Base-by-base conservation (phyloP, 1,284 basidiomycete genomes). In the Irpex lacteus region DNA sequence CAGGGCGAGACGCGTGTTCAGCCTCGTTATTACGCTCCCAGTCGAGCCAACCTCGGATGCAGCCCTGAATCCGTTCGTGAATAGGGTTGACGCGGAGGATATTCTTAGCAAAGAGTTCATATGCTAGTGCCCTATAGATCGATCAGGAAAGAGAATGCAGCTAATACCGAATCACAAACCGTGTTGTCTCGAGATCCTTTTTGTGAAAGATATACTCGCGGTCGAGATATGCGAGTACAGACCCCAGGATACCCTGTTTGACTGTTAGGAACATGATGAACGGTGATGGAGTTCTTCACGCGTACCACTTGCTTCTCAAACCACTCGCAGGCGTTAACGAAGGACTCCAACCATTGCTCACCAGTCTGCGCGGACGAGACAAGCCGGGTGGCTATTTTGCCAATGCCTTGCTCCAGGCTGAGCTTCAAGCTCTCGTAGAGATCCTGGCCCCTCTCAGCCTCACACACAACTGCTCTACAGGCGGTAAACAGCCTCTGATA, bases 221-320 rank as follows among this genome's bases (percentile, higher is more conserved):
- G 69, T 91, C 87, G 52, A 91, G 75, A 68, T 87, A 88, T 0
- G 88, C 82, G 63, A 90, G 71, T 21, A 90, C 71, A 0, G 86
- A 87, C 67, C 81, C 76, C 7, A 91, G 68, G 7, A 89, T 73
- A 4, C 74, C 74, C 86, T 89, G 60, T 5, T 66, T 36, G 61
- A 57, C 37, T 44, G 56, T 54, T 34, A 47, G n/a, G 1, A 34
- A 18, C 32, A 36, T 5, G 19, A 60, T 34, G 32, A 7, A 34
- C 26, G 54, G 21, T 0, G 36, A 34, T 9, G 19, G 13, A 36
- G 55, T 7, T 52, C 19, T 36, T 11, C 3, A 13, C n/a, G 77
- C 88, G 74, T 71, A 90, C 89, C 66, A 89, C 80, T 69, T 82
- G 81, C 38, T 73, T 75, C 69, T 90, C 85, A 57, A 88, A 90